Conservation (phyloP, 1,139 yeast genomes). For the Maudiozyma humilis region DNA sequence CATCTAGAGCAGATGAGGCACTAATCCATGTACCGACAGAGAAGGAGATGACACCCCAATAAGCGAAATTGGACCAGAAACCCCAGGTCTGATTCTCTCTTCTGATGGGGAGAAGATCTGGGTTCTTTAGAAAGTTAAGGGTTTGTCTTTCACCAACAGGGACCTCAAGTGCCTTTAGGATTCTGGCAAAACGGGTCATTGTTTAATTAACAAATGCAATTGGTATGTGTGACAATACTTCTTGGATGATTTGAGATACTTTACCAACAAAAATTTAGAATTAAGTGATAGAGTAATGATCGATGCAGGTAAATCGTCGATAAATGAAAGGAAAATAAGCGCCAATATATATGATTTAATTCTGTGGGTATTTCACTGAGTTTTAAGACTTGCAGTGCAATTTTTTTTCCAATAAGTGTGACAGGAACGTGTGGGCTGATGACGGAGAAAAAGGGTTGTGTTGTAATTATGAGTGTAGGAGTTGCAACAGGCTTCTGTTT, state of each 20-base stretch:
- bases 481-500: too few species aligned
- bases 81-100: constrained; percentile 35
- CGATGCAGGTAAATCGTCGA: neutral
- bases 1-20: constrained; percentile 35
- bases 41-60: constrained; percentile 37
- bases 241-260: too few species aligned
- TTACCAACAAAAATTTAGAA: too few species aligned
- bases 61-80: constrained; percentile 35
- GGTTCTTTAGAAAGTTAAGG: constrained; percentile 31
- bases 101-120: constrained; percentile 35
- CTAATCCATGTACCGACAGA: constrained; percentile 38
- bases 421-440: too few species aligned
- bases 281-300: too few species aligned
- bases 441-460: too few species aligned
- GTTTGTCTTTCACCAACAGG: constrained; percentile 31
- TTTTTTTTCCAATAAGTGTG: too few species aligned
- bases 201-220: neutral
- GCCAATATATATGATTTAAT: neutral
- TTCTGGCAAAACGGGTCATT: neutral
- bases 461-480: too few species aligned
- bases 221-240: too few species aligned
- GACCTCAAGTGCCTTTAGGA: constrained; percentile 21
- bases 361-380: too few species aligned
- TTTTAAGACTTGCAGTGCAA: too few species aligned
- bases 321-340: neutral